Percentiles rank a stretch among this genome's conserved stretches.
Conservation (phyloP, 495 filamentous ascomycete genomes). For the Parmelia sp. region DNA sequence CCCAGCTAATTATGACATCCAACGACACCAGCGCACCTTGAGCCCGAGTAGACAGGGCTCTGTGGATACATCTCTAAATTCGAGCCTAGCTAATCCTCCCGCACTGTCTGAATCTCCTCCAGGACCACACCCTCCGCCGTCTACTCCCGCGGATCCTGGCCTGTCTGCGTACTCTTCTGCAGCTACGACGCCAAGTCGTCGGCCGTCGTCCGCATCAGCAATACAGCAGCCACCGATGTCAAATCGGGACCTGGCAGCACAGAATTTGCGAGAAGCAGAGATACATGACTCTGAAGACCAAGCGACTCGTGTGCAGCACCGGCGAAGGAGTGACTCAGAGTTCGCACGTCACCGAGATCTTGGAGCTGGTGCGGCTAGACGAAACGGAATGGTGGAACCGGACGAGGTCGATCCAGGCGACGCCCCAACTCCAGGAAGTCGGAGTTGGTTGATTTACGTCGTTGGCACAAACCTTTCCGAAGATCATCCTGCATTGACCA, state of each 20-base stretch:
- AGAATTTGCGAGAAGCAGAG: slow-evolving; percentile 16
- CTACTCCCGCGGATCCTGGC: slow-evolving; percentile 59
- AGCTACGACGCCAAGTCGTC: slow-evolving; percentile 48
- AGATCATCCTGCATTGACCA: slow-evolving; percentile 69
- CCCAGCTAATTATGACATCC: slow-evolving; percentile 40
- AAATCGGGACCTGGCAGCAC: slow-evolving; percentile 15
- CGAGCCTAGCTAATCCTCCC: slow-evolving; percentile 33
- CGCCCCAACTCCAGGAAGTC: slow-evolving; percentile 41
- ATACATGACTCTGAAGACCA: slow-evolving; percentile 31
- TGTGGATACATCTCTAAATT: slow-evolving; percentile 6
- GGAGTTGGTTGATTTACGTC: slow-evolving; percentile 77
- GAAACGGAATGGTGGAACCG: slow-evolving; percentile 63
- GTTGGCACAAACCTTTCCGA: slow-evolving; percentile 70
- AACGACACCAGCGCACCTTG: slow-evolving; percentile 42
- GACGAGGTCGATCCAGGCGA: slow-evolving; percentile 58
- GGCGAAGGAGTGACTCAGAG: slow-evolving; percentile 57
- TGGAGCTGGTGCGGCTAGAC: slow-evolving; percentile 55
- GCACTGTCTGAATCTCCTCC: slow-evolving; percentile 51
- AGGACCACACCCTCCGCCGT: slow-evolving; percentile 60
- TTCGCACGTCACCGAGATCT: slow-evolving; percentile 53
- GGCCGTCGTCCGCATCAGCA: slow-evolving; percentile 49
- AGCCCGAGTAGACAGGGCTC: slow-evolving; percentile 23
- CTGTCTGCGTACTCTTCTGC: slow-evolving; percentile 53
- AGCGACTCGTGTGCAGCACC: slow-evolving; percentile 38
- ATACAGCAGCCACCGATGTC: slow-evolving; percentile 18